Percentiles rank a stretch among this genome's conserved stretches.
These are phyloP conservation scores for Crataegus laevigata DNA, from an alignment of 306 rosid genomes.

Conservation along the genomic window DNA sequence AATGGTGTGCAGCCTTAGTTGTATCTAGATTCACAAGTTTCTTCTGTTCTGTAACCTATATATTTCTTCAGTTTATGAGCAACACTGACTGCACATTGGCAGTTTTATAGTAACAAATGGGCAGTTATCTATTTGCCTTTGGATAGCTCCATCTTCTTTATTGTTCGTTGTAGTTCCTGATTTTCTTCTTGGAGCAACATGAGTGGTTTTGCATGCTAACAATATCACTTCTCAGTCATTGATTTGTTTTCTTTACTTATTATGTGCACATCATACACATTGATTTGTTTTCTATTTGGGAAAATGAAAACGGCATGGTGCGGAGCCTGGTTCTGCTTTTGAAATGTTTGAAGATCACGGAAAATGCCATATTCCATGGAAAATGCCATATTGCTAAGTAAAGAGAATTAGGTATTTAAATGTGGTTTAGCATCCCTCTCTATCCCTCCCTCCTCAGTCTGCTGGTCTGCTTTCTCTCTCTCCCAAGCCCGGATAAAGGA, in stretches of 20 bases:
- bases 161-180: neutral
- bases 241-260: neutral
- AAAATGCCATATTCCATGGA: constrained; percentile 92
- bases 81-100: neutral
- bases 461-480: neutral
- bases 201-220: neutral
- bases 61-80: neutral
- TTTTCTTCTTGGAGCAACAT: neutral
- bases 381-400: too few species aligned
- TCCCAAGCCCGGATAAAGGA: too few species aligned
- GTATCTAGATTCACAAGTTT: neutral
- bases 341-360: constrained; percentile 96
- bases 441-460: too few species aligned
- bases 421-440: neutral
- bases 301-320: constrained; percentile 35
- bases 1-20: neutral
- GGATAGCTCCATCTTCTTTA: neutral
- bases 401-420: constrained; percentile 72
- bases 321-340: constrained; percentile 46
- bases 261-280: neutral
- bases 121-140: neutral
- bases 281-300: constrained; percentile 27
- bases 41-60: neutral
- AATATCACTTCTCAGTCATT: neutral
- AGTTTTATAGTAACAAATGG: neutral